These are phyloP conservation scores for Luffa aegyptiaca DNA, from an alignment of 306 rosid genomes.

Conservation along the genomic window DNA sequence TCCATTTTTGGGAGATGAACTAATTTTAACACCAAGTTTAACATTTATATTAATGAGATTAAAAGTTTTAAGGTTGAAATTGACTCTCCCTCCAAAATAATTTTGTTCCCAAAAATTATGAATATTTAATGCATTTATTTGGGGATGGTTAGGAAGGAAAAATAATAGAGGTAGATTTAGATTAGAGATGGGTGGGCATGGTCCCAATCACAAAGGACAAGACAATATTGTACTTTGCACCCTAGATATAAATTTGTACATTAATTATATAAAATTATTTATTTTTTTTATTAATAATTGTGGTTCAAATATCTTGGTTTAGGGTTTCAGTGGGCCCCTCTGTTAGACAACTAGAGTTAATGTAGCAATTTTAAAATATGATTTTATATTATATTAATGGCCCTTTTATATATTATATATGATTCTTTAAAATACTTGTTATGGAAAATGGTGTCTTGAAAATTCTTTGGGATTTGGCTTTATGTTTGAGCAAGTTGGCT, in stretches of 20 bases:
- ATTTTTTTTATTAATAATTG: background rate
- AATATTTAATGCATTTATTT: slow-evolving; percentile 1
- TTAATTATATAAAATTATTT: background rate
- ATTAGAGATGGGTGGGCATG: background rate
- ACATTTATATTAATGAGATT: background rate
- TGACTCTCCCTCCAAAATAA: background rate
- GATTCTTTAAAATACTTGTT: background rate
- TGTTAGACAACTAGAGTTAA: background rate
- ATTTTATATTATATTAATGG: background rate
- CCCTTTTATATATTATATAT: background rate
- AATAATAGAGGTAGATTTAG: background rate
- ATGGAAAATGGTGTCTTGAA: background rate
- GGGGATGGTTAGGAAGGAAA: background rate
- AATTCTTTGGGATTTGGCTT: slow-evolving; percentile 1
- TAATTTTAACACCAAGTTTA: background rate
- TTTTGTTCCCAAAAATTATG: background rate
- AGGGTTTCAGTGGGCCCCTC: background rate
- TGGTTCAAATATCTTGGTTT: background rate
- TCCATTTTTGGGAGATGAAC: background rate
- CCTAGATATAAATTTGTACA: background rate
- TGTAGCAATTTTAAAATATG: background rate
- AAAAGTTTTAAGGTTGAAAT: background rate
- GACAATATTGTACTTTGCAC: slow-evolving; percentile 2
- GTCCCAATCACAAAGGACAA: slow-evolving; percentile 6
- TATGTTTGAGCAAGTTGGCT: background rate